Evolutionary conservation across 192 early-diverging fungal genomes (phyloP).

Genomic region (Coemansia sp.): DNA sequence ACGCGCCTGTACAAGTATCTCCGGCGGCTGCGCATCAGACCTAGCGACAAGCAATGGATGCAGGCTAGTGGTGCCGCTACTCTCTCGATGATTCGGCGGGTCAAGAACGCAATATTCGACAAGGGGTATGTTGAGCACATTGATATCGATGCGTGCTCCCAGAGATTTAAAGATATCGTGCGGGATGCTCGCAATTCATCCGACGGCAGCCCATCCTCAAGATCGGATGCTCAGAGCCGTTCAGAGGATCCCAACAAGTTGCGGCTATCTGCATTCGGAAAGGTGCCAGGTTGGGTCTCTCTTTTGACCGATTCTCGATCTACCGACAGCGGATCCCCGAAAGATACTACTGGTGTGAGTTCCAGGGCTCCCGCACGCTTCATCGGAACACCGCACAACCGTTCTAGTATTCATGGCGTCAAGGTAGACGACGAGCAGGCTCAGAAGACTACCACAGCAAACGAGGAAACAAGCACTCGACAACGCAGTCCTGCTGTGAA

Average conservation of each 20-base stretch:
- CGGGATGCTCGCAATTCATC: slow-evolving; percentile 10
- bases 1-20: slow-evolving; percentile 39
- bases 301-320: slow-evolving; percentile 9
- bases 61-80: slow-evolving; percentile 42
- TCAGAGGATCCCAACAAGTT: slow-evolving; percentile 8
- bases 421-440: not conserved
- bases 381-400: not conserved
- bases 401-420: not conserved
- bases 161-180: slow-evolving; percentile 23
- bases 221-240: not conserved
- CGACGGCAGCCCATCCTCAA: slow-evolving; percentile 7
- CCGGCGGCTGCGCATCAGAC: slow-evolving; percentile 28
- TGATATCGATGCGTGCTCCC: slow-evolving; percentile 18
- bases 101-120: slow-evolving; percentile 19
- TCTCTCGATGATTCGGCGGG: slow-evolving; percentile 45
- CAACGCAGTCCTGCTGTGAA: not conserved
- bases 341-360: not conserved
- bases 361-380: not conserved
- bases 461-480: not conserved
- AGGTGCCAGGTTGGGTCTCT: slow-evolving; percentile 18
- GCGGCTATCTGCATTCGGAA: slow-evolving; percentile 31
- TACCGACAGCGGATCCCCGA: not conserved
- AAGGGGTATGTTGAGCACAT: slow-evolving; percentile 35
- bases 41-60: slow-evolving; percentile 43
- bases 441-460: not conserved